Conservation (phyloP, 495 filamentous ascomycete genomes). For the Podospora australis region DNA sequence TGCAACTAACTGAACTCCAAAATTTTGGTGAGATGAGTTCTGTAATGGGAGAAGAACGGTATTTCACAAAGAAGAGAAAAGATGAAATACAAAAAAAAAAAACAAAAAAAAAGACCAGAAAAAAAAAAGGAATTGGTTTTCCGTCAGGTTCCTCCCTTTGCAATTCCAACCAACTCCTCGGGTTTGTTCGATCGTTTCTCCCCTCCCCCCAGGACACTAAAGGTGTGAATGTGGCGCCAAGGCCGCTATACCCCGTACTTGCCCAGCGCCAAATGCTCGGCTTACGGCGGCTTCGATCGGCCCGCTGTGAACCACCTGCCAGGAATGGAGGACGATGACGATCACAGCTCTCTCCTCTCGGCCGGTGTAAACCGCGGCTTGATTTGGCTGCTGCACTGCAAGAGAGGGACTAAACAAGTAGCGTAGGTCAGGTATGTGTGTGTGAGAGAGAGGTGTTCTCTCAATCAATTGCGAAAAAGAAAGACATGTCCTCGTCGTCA, state of each 20-base stretch:
- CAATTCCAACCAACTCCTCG: too few relatives aligned
- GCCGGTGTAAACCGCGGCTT: constrained; percentile 4
- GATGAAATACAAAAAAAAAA: background rate
- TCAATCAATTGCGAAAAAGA: constrained; percentile 24
- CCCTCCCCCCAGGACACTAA: too few relatives aligned
- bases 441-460: too few relatives aligned
- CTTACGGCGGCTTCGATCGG: constrained; percentile 31
- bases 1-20: background rate
- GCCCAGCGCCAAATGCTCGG: constrained; percentile 19
- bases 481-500: constrained; percentile 27
- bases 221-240: too few relatives aligned
- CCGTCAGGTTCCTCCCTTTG: too few relatives aligned
- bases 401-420: too few relatives aligned
- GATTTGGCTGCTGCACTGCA: too few relatives aligned
- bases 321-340: constrained; percentile 10
- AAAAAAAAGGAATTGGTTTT: background rate
- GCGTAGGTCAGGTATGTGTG: too few relatives aligned
- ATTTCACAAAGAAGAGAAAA: background rate
- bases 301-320: constrained; percentile 16
- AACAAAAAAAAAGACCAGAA: background rate
- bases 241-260: background rate
- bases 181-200: too few relatives aligned
- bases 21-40: background rate
- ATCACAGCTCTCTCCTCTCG: too few relatives aligned
- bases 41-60: too few relatives aligned